These are phyloP conservation scores for Cudoniella acicularis DNA, from an alignment of 495 filamentous ascomycete species.

Conservation along the genomic window DNA sequence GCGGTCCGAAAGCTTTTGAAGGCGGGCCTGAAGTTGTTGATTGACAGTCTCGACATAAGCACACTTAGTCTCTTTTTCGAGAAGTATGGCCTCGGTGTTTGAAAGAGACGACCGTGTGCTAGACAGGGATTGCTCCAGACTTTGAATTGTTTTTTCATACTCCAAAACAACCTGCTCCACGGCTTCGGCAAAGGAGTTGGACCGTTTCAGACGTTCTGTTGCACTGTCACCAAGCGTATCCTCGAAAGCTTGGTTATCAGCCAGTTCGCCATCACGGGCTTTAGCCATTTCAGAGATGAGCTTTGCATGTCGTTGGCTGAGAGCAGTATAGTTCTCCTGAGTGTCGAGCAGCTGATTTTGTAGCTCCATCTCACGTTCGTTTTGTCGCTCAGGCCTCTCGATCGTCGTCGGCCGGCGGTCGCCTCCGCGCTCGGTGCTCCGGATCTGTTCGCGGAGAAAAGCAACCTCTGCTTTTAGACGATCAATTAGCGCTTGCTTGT, in stretches of 20 bases:
- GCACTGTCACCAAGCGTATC: conserved; percentile 70
- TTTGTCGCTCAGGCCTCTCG: conserved; percentile 76
- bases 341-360: conserved; percentile 91
- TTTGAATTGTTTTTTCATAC: conserved; percentile 98
- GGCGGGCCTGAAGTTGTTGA: conserved; percentile 77
- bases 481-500: conserved; percentile 93
- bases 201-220: conserved; percentile 84
- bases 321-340: conserved; percentile 90
- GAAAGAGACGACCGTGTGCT: conserved; percentile 83
- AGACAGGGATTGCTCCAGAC: conserved; percentile 85
- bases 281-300: conserved; percentile 92
- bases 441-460: conserved; percentile 92
- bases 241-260: conserved; percentile 45
- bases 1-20: conserved; percentile 87
- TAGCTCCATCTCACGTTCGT: conserved; percentile 81
- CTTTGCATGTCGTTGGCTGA: conserved; percentile 89
- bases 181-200: conserved; percentile 89
- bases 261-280: conserved; percentile 64
- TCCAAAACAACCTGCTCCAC: conserved; percentile 95
- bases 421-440: conserved; percentile 48
- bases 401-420: conserved; percentile 56
- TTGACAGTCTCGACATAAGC: conserved; percentile 91
- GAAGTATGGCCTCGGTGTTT: conserved; percentile 73
- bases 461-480: conserved; percentile 90
- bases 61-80: conserved; percentile 91